These are phyloP conservation scores for Suhomyces bolitotheri DNA, from an alignment of 1,139 yeast genomes.

Conservation along the genomic window DNA sequence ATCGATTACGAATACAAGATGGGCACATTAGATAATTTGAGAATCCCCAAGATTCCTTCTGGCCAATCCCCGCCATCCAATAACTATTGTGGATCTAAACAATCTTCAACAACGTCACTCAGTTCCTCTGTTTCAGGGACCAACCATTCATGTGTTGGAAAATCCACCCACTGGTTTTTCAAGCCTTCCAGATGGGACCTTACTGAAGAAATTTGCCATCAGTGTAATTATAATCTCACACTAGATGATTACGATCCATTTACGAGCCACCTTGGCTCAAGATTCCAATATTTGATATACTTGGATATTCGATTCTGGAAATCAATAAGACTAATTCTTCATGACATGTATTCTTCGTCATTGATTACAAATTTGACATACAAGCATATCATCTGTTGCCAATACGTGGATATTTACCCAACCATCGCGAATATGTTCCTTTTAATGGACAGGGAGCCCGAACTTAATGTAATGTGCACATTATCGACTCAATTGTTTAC, in stretches of 20 bases:
- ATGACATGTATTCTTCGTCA: conserved; percentile 69
- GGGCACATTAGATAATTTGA: conserved; percentile 36
- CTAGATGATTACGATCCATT: conserved; percentile 29
- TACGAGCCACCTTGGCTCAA: conserved; percentile 54
- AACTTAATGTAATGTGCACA: conserved; percentile 69
- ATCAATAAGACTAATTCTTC: conserved; percentile 56
- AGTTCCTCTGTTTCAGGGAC: not conserved
- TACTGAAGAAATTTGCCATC: conserved; percentile 40
- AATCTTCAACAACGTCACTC: not conserved
- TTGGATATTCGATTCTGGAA: conserved; percentile 77
- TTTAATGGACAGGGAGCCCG: conserved; percentile 78
- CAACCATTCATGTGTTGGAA: not conserved
- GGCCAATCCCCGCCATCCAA: not conserved
- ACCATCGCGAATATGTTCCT: conserved; percentile 73
- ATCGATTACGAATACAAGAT: conserved; percentile 24
- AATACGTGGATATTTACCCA: conserved; percentile 83
- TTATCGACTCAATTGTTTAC: conserved; percentile 87
- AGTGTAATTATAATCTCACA: conserved; percentile 46
- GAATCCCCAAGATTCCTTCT: conserved; percentile 37
- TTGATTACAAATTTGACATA: conserved; percentile 65
- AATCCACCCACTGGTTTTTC: conserved; percentile 38
- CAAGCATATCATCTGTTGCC: conserved; percentile 65
- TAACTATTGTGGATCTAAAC: not conserved
- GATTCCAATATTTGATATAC: conserved; percentile 74
- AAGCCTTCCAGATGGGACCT: conserved; percentile 43